Conservation (phyloP, 441 rosid species). For the Aleurites moluccanus region DNA sequence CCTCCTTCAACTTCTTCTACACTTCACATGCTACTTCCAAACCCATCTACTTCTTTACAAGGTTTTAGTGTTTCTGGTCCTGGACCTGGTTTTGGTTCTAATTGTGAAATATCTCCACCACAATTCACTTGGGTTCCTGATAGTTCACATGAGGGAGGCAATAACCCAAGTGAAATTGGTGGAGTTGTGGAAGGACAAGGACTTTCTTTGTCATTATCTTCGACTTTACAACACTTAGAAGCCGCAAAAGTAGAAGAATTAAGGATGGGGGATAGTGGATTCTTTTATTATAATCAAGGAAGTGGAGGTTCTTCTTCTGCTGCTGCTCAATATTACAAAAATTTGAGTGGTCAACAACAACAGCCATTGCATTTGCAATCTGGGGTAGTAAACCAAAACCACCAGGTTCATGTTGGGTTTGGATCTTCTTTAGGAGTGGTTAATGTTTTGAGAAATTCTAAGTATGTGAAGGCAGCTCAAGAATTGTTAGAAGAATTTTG, state of each 20-base stretch:
- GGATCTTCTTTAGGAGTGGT: constrained; percentile 54
- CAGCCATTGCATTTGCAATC: constrained; percentile 41
- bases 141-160: constrained; percentile 34
- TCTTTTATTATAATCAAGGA: constrained; percentile 44
- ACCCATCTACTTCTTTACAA: constrained; percentile 48
- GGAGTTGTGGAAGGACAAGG: constrained; percentile 75
- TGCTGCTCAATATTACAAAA: constrained; percentile 47
- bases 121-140: constrained; percentile 72
- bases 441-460: constrained; percentile 65
- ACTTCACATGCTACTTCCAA: constrained; percentile 80
- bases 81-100: constrained; percentile 38
- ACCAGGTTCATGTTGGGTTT: constrained; percentile 43
- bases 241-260: constrained; percentile 85
- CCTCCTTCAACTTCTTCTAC: constrained; percentile 54
- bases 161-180: constrained; percentile 49
- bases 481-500: constrained; percentile 90
- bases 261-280: constrained; percentile 51
- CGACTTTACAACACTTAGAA: constrained; percentile 72
- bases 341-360: constrained; percentile 31
- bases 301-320: constrained; percentile 32
- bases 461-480: constrained; percentile 68
- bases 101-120: constrained; percentile 40
- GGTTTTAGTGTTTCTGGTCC: constrained; percentile 40
- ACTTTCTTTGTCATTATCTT: constrained; percentile 79
- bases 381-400: constrained; percentile 37